Conservation (phyloP, 2,329 filamentous ascomycete genomes). For the Nannizzia gypsea region DNA sequence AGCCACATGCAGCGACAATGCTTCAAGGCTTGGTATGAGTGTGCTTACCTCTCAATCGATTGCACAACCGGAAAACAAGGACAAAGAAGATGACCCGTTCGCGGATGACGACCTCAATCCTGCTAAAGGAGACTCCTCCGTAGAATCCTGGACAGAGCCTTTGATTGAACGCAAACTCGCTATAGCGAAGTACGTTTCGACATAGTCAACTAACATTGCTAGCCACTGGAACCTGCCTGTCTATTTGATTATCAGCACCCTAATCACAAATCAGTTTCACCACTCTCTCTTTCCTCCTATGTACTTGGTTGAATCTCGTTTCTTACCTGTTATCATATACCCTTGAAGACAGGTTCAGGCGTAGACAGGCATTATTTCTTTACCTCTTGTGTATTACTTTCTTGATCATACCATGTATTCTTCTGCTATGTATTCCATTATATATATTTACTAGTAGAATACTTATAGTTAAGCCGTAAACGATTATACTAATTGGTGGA, state of each 20-base stretch:
- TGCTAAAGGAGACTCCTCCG: conserved; percentile 17
- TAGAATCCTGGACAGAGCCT: conserved; percentile 52
- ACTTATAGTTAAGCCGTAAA: not conserved
- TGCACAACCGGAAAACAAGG: conserved; percentile 16
- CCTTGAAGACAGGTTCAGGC: not conserved
- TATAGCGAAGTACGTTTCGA: conserved; percentile 62
- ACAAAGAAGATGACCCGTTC: conserved; percentile 35
- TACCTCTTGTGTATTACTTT: not conserved
- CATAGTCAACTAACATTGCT: conserved; percentile 15
- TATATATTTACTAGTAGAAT: not conserved
- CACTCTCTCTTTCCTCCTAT: not conserved
- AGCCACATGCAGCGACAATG: conserved; percentile 42
- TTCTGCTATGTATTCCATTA: not conserved
- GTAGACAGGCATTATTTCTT: not conserved
- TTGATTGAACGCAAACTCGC: conserved; percentile 55
- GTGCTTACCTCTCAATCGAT: conserved; percentile 15
- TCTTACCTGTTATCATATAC: not conserved
- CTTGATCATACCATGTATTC: not conserved
- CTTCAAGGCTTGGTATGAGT: conserved; percentile 55
- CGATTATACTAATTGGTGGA: no score
- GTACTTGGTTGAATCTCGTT: not conserved
- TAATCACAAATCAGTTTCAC: not conserved
- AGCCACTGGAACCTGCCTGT: not conserved
- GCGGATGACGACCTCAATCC: conserved; percentile 32
- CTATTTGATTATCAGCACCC: not conserved